Evolutionary conservation across 768 basidiomycete genomes (phyloP).

Genomic region (Kwoniella bestiolae): DNA sequence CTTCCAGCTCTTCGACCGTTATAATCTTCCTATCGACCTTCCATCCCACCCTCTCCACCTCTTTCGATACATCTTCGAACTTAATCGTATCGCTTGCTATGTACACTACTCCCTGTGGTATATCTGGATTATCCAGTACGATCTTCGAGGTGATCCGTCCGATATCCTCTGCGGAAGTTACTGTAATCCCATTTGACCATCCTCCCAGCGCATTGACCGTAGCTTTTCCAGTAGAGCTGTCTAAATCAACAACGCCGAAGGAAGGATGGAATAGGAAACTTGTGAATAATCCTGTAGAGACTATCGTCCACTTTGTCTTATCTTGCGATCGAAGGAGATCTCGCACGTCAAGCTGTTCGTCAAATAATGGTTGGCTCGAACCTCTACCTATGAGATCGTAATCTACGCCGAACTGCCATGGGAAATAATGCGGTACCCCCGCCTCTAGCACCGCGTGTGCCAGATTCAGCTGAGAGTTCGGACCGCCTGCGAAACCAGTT

Average conservation of each 20-base stretch:
- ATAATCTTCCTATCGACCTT: not conserved
- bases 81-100: conserved; percentile 54
- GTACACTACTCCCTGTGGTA: conserved; percentile 44
- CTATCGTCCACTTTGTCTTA: conserved; percentile 50
- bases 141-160: conserved; percentile 47
- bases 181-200: conserved; percentile 48
- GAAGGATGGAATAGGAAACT: conserved; percentile 50
- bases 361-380: conserved; percentile 55
- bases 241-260: conserved; percentile 48
- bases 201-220: conserved; percentile 47
- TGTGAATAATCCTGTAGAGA: conserved; percentile 55
- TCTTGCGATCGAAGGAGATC: conserved; percentile 51
- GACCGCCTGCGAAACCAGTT: conserved; percentile 22
- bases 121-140: conserved; percentile 16
- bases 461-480: conserved; percentile 46
- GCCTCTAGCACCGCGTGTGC: conserved; percentile 51
- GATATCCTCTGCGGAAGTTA: conserved; percentile 54
- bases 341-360: conserved; percentile 58
- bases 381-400: conserved; percentile 57
- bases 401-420: conserved; percentile 59
- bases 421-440: conserved; percentile 50
- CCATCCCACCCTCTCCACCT: conserved; percentile 29
- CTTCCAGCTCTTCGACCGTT: conserved; percentile 12
- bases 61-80: conserved; percentile 48
- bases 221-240: conserved; percentile 2